Conservation (phyloP, 108 stramenopile species). For the Seminavis robusta region DNA sequence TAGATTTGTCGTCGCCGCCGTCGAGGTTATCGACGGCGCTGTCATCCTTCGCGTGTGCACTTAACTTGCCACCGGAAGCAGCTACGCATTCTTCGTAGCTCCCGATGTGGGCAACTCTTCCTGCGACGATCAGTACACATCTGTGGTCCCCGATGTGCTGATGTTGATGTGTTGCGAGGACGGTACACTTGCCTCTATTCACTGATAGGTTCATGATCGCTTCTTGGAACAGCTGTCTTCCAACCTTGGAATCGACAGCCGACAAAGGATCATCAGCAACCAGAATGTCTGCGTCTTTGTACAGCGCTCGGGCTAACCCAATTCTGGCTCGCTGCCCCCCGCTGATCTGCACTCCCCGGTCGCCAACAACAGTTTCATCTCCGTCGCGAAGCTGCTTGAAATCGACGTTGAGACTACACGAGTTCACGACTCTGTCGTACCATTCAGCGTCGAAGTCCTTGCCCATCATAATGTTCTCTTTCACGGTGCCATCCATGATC, state of each 20-base stretch:
- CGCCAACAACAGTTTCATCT: conserved; percentile 86
- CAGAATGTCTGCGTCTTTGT: conserved; percentile 65
- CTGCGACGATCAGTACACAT: conserved; percentile 76
- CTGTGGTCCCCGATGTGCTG: conserved; percentile 60
- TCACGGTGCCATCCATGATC: conserved; percentile 88
- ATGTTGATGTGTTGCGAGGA: conserved; percentile 94
- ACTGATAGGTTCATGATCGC: conserved; percentile 59
- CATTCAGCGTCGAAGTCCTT: conserved; percentile 35
- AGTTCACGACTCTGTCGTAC: conserved; percentile 64
- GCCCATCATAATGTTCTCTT: conserved; percentile 87
- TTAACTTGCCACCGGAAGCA: conserved; percentile 42
- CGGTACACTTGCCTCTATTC: conserved; percentile 58
- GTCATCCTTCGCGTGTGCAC: conserved; percentile 23
- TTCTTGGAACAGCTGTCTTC: conserved; percentile 74
- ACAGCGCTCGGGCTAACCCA: conserved; percentile 69
- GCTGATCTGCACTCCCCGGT: conserved; percentile 87
- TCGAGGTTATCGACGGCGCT: not conserved
- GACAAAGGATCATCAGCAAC: conserved; percentile 92
- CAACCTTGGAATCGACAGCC: conserved; percentile 92
- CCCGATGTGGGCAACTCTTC: conserved; percentile 59
- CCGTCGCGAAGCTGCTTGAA: conserved; percentile 66
- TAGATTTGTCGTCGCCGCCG: not conserved
- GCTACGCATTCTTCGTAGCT: conserved; percentile 58
- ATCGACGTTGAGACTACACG: conserved; percentile 75
- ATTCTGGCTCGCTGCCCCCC: conserved; percentile 95